phyloP scores from a whole-genome alignment of 1,284 basidiomycete species.

The Vanrija humicola region DNA sequence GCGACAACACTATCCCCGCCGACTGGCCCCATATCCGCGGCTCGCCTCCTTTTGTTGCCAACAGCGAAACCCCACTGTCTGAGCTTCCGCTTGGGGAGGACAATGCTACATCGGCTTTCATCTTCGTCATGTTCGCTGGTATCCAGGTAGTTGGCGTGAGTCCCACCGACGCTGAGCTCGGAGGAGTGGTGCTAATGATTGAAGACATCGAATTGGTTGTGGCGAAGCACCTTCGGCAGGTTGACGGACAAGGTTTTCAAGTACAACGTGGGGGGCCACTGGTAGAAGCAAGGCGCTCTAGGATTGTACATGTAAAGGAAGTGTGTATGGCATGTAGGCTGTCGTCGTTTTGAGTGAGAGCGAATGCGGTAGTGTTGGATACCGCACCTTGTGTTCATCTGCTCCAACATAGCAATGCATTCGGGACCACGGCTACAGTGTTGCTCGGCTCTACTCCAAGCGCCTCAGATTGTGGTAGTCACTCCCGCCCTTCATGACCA shows the following conservation, averaged over 20 bases:
- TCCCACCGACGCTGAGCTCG: background rate
- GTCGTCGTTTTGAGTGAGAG: too few species aligned
- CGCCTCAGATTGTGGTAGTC: too few species aligned
- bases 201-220: constrained; percentile 1
- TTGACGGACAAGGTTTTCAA: constrained; percentile 13
- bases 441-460: too few species aligned
- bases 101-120: constrained; percentile 8
- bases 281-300: background rate
- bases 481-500: too few species aligned
- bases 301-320: too few species aligned
- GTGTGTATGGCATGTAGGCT: too few species aligned
- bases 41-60: background rate
- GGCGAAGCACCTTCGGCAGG: constrained; percentile 12
- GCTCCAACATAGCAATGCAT: too few species aligned
- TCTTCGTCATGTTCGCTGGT: constrained; percentile 12
- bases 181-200: too few species aligned
- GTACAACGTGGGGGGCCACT: constrained; percentile 15
- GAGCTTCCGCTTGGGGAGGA: constrained; percentile 10
- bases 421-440: too few species aligned
- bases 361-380: too few species aligned
- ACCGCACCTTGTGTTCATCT: too few species aligned
- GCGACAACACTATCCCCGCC: background rate
- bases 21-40: background rate
- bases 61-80: background rate
- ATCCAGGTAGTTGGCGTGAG: constrained; percentile 8